A percentile compares a stretch with the other conserved stretches of the same genome.
phyloP scores from a whole-genome alignment of 148 eudicot genomes.

The Polygonum aviculare region DNA sequence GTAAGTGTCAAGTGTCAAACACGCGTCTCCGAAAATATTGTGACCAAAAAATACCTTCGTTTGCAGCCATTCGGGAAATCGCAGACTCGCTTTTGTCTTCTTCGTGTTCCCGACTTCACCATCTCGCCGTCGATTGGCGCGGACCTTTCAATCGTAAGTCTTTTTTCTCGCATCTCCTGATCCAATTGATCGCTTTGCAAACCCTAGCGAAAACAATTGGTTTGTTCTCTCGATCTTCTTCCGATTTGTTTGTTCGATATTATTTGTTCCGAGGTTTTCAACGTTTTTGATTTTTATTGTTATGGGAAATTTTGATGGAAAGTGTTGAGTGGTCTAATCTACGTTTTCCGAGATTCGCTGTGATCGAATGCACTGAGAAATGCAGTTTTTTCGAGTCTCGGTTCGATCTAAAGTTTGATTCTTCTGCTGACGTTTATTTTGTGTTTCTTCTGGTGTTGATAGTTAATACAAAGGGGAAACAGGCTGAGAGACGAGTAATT shows the following conservation, averaged over 20 bases:
- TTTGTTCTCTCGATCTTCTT: not conserved
- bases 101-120: not conserved
- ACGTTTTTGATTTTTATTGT: not conserved
- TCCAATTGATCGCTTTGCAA: not conserved
- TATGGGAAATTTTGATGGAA: not conserved
- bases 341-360: not conserved
- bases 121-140: slow-evolving; percentile 6
- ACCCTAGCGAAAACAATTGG: not conserved
- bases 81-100: slow-evolving; percentile 2
- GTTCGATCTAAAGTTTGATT: slow-evolving; percentile 1
- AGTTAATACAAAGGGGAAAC: not conserved
- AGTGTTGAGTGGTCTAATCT: not conserved
- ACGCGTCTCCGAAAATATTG: slow-evolving; percentile 6
- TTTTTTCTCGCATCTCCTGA: not conserved
- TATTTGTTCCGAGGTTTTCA: not conserved
- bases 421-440: not conserved
- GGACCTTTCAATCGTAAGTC: not conserved
- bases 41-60: not conserved
- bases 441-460: not conserved
- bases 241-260: not conserved
- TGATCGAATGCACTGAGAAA: not conserved
- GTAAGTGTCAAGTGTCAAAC: not conserved
- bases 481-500: slow-evolving; percentile 15
- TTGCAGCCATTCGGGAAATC: not conserved
- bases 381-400: not conserved